These are phyloP conservation scores for Trichoderma erinaceum DNA, from an alignment of 495 filamentous ascomycete species.

Conservation along the genomic window DNA sequence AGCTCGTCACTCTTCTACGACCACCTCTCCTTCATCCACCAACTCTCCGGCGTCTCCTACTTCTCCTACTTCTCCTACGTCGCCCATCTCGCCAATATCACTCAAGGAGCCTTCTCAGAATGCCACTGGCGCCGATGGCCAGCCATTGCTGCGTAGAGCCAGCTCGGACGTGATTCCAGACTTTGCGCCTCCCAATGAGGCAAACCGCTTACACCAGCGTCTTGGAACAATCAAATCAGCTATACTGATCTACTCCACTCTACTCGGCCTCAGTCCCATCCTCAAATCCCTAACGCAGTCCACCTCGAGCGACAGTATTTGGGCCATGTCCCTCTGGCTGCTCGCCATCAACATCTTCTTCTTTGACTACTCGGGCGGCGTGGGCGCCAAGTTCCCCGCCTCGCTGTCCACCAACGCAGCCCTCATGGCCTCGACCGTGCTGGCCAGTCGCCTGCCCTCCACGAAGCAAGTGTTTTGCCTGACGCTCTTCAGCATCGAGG, in stretches of 20 bases:
- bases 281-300: slow-evolving; percentile 89
- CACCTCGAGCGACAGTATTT: slow-evolving; percentile 85
- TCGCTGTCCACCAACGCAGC: slow-evolving; percentile 88
- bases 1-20: background rate
- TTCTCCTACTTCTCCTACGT: background rate
- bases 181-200: slow-evolving; percentile 20
- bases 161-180: slow-evolving; percentile 5
- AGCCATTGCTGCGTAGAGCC: slow-evolving; percentile 14
- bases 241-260: slow-evolving; percentile 82
- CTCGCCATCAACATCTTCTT: slow-evolving; percentile 94
- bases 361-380: slow-evolving; percentile 77
- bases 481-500: slow-evolving; percentile 92
- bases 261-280: slow-evolving; percentile 88
- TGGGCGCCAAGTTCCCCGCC: slow-evolving; percentile 61
- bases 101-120: background rate
- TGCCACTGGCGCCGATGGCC: slow-evolving; percentile 12
- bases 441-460: slow-evolving; percentile 77
- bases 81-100: background rate
- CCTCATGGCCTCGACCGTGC: slow-evolving; percentile 81
- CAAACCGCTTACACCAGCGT: slow-evolving; percentile 33
- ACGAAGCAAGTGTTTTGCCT: slow-evolving; percentile 94
- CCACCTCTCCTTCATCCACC: background rate
- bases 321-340: slow-evolving; percentile 91
- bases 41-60: background rate
- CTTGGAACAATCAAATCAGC: slow-evolving; percentile 70